Conservation (phyloP, 2,329 filamentous ascomycete genomes). For the Ceratocystis lukuohia region DNA sequence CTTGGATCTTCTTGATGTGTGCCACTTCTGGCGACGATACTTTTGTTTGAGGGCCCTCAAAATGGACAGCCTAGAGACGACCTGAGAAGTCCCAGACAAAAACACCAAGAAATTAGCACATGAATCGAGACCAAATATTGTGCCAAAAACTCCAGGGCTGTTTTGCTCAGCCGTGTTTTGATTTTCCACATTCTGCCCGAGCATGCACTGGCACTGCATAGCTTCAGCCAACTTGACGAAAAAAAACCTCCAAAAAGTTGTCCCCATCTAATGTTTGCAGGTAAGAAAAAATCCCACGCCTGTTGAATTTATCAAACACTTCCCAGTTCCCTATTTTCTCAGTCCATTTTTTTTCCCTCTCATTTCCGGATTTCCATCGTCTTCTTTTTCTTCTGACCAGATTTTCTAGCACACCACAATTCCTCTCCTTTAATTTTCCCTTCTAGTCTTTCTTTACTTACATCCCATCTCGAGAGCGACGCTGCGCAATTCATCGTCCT, state of each 20-base stretch:
- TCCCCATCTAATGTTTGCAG: background rate
- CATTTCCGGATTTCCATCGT: slow-evolving; percentile 8
- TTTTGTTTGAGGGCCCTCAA: background rate
- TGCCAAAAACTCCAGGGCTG: too few relatives aligned
- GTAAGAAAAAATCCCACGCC: slow-evolving; percentile 7
- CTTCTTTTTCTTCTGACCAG: slow-evolving; percentile 1
- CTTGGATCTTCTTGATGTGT: background rate
- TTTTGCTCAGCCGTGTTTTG: too few relatives aligned
- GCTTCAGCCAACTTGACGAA: background rate
- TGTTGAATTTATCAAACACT: slow-evolving; percentile 7
- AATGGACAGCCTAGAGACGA: background rate
- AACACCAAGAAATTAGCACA: background rate
- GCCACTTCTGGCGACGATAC: slow-evolving; percentile 8
- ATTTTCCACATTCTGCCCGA: background rate
- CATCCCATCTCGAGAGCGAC: background rate
- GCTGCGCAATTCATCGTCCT: background rate
- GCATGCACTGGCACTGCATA: background rate
- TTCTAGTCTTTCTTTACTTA: background rate
- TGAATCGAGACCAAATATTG: background rate
- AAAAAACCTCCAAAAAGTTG: slow-evolving; percentile 8
- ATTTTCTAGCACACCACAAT: background rate
- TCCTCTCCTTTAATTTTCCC: slow-evolving; percentile 8
- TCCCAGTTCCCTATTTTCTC: slow-evolving; percentile 11
- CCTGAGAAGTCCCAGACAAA: background rate
- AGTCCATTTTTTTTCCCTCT: slow-evolving; percentile 9